Conservation (phyloP, 1,139 yeast genomes). For the Hyphopichia wangnamkhiaoensis region DNA sequence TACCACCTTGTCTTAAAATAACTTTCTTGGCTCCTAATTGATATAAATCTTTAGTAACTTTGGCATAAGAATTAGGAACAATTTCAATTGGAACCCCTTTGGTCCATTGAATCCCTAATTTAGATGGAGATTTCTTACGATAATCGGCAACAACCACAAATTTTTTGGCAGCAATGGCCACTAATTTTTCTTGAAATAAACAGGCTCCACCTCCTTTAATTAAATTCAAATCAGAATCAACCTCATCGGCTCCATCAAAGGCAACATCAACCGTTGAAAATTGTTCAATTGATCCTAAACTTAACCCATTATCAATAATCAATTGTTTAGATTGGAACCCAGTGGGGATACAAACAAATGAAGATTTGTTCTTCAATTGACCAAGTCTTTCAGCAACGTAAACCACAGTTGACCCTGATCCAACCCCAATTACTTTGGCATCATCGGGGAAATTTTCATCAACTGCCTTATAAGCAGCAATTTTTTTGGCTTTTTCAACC, state of each 20-base stretch:
- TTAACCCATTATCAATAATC: slow-evolving; percentile 78
- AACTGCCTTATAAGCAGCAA: slow-evolving; percentile 91
- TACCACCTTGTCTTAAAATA: slow-evolving; percentile 78
- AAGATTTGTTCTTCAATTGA: slow-evolving; percentile 56
- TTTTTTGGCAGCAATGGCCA: slow-evolving; percentile 75
- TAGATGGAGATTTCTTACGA: slow-evolving; percentile 67
- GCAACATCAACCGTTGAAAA: slow-evolving; percentile 81
- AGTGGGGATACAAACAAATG: slow-evolving; percentile 84
- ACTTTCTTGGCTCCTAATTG: slow-evolving; percentile 68
- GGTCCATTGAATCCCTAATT: slow-evolving; percentile 78
- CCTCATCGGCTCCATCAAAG: slow-evolving; percentile 98
- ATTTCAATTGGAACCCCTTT: slow-evolving; percentile 96
- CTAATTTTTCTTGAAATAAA: slow-evolving; percentile 92
- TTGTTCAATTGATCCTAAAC: slow-evolving; percentile 80
- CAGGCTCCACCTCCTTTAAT: slow-evolving; percentile 99
- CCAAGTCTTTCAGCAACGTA: slow-evolving; percentile 95
- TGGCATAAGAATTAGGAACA: slow-evolving; percentile 83
- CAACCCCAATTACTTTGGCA: slow-evolving; percentile 85
- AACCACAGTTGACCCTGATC: slow-evolving; percentile 95
- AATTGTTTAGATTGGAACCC: slow-evolving; percentile 93
- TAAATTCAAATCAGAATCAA: slow-evolving; percentile 74
- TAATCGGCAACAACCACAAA: slow-evolving; percentile 92
- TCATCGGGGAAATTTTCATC: slow-evolving; percentile 76
- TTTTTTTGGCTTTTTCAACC: slow-evolving; percentile 71
- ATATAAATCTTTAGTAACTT: slow-evolving; percentile 64